phyloP scores from a whole-genome alignment of 2,329 filamentous ascomycete species.

The Colletotrichum destructivum region DNA sequence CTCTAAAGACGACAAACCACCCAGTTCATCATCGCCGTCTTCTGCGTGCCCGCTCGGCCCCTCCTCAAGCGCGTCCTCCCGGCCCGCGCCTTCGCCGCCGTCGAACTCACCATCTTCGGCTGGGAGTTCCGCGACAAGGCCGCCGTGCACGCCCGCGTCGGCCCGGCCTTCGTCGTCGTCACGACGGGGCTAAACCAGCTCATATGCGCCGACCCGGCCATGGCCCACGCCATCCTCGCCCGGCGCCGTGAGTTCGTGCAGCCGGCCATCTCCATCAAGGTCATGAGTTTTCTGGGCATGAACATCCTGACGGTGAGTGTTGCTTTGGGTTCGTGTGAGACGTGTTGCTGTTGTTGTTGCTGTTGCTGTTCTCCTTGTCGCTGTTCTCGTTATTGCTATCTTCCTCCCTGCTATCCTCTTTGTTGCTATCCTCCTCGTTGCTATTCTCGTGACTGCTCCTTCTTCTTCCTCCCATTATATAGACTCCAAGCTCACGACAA shows the following conservation, averaged over 20 bases:
- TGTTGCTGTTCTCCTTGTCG: no score
- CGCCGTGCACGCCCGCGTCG: slow-evolving; percentile 47
- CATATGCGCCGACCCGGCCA: slow-evolving; percentile 50
- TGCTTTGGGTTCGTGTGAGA: not conserved
- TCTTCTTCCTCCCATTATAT: not conserved
- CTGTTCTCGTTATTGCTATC: no score
- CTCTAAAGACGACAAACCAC: not conserved
- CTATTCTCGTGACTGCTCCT: no score
- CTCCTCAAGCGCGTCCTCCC: slow-evolving; percentile 48
- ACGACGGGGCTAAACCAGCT: slow-evolving; percentile 44
- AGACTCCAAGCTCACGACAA: not conserved
- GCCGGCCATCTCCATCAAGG: slow-evolving; percentile 45
- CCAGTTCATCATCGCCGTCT: slow-evolving; percentile 32
- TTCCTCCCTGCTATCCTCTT: no score
- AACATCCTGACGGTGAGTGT: slow-evolving; percentile 52
- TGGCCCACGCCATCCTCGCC: slow-evolving; percentile 50
- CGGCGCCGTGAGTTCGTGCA: slow-evolving; percentile 54
- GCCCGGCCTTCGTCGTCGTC: slow-evolving; percentile 51
- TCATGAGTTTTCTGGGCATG: slow-evolving; percentile 53
- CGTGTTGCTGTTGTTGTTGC: no score
- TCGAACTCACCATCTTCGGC: slow-evolving; percentile 49
- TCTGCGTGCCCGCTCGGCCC: slow-evolving; percentile 45
- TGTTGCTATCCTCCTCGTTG: no score
- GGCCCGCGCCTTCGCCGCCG: slow-evolving; percentile 43
- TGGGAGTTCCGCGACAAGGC: slow-evolving; percentile 52